Evolutionary conservation across 805 yeast species (phyloP).

Genomic region (Sugiyamaella lignohabitans): DNA sequence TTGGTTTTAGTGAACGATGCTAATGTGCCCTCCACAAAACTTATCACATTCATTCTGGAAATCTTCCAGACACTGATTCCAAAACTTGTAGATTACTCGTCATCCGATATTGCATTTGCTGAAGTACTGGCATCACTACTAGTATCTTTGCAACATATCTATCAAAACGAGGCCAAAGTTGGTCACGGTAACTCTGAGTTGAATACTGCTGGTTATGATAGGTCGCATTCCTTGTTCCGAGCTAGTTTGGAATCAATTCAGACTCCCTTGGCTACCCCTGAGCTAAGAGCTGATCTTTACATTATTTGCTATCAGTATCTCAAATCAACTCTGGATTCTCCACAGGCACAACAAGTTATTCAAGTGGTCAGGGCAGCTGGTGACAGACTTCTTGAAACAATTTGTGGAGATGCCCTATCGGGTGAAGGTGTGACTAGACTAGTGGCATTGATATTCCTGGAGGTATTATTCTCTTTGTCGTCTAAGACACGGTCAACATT

Average conservation of each 20-base stretch:
- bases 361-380: conserved; percentile 50
- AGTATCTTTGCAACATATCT: conserved; percentile 60
- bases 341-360: conserved; percentile 35
- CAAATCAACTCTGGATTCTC: conserved; percentile 25
- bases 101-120: conserved; percentile 56
- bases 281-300: conserved; percentile 73
- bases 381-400: conserved; percentile 55
- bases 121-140: conserved; percentile 72
- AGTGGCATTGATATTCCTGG: conserved; percentile 66
- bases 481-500: conserved; percentile 46
- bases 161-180: conserved; percentile 37
- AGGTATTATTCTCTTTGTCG: conserved; percentile 53
- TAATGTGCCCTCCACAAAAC: conserved; percentile 37
- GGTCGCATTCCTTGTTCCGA: conserved; percentile 63
- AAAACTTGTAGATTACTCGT: conserved; percentile 67
- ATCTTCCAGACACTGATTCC: conserved; percentile 72
- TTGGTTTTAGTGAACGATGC: conserved; percentile 67
- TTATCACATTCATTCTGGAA: conserved; percentile 63
- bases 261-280: conserved; percentile 59
- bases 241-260: conserved; percentile 69
- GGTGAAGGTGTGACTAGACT: neutral
- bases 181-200: conserved; percentile 10
- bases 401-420: conserved; percentile 71
- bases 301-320: conserved; percentile 63
- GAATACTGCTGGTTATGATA: conserved; percentile 33